Conservation (phyloP, 179 eudicot species). For the Patellifolia procumbens region DNA sequence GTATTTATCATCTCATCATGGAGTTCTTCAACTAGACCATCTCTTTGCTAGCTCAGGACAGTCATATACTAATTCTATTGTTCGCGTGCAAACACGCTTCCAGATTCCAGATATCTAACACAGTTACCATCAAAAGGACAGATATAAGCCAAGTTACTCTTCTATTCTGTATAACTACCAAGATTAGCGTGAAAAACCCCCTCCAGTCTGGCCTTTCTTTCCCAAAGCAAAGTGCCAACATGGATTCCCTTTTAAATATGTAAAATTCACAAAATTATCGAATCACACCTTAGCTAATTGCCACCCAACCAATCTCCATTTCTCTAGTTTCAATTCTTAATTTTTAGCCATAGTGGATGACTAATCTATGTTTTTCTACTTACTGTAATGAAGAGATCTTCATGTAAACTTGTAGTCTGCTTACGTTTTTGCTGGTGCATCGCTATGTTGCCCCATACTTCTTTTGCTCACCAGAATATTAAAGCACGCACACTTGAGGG, state of each 20-base stretch:
- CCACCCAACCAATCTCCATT: neutral
- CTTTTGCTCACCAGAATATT: neutral
- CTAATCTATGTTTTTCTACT: neutral
- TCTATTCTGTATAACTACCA: neutral
- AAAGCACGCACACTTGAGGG: neutral
- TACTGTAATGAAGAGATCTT: neutral
- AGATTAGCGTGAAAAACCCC: neutral
- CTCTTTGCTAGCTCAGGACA: neutral
- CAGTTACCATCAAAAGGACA: neutral
- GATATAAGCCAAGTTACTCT: neutral
- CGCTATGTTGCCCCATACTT: neutral
- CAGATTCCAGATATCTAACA: neutral
- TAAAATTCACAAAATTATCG: too few species aligned
- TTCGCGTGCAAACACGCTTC: neutral
- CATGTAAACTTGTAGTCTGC: neutral
- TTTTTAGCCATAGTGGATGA: neutral
- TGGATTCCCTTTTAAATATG: neutral
- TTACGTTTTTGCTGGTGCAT: neutral
- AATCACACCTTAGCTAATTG: too few species aligned
- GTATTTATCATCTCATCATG: too few species aligned
- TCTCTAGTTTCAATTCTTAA: neutral
- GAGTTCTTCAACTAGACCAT: neutral
- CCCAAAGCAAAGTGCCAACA: neutral
- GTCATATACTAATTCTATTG: neutral
- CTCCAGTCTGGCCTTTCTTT: neutral